Evolutionary conservation across 2,329 filamentous ascomycete species (phyloP).

Genomic region (Xylariales sp.): DNA sequence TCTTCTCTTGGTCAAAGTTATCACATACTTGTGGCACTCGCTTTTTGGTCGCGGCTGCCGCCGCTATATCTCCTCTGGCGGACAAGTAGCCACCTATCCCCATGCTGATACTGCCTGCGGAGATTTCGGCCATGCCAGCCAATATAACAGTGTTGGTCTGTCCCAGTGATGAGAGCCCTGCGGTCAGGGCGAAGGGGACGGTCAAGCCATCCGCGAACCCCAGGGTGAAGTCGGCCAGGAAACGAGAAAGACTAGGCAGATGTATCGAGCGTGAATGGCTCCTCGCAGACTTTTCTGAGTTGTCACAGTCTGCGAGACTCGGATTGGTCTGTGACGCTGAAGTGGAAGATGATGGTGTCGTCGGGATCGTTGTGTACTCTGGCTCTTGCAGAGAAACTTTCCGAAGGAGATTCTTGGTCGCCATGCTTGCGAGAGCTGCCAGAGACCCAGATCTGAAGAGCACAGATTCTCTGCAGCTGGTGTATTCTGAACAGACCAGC

Average conservation of each 20-base stretch:
- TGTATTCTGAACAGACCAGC: no score
- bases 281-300: no score
- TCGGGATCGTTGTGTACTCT: not conserved
- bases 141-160: conserved; percentile 63
- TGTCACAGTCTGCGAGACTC: no score
- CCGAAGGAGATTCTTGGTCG: not conserved
- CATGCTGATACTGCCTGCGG: conserved; percentile 74
- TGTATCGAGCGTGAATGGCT: no score
- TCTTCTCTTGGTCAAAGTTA: conserved; percentile 31
- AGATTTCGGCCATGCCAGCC: conserved; percentile 69
- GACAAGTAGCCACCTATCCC: conserved; percentile 70
- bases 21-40: not conserved
- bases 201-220: conserved; percentile 76
- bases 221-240: conserved; percentile 64
- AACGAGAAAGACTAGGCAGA: conserved; percentile 16
- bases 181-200: conserved; percentile 74
- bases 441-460: no score
- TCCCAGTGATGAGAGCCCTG: conserved; percentile 64
- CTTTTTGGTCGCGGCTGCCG: not conserved
- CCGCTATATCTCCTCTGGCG: conserved; percentile 46
- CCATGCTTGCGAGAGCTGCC: not conserved
- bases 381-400: not conserved
- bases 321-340: no score
- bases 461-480: no score
- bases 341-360: no score